These are phyloP conservation scores for Lactarius indigo DNA, from an alignment of 768 basidiomycete species.

Conservation along the genomic window DNA sequence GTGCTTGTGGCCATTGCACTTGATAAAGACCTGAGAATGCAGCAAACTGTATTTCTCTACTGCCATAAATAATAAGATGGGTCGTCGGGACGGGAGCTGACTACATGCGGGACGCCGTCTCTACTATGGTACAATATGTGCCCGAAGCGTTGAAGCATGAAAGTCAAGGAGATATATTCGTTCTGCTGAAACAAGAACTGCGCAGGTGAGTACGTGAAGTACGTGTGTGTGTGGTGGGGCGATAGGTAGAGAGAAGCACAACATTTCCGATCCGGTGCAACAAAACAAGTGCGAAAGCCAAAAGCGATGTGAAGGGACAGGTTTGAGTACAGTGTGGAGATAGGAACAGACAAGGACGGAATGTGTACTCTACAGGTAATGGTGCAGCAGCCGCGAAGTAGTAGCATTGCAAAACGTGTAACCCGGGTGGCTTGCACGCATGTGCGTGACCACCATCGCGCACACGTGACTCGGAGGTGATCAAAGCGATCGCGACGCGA, in stretches of 20 bases:
- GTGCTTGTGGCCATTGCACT: no score
- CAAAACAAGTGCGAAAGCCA: constrained; percentile 25
- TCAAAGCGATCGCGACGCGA: constrained; percentile 17
- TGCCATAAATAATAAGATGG: neutral
- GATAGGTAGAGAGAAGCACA: constrained; percentile 4
- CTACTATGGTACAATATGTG: neutral
- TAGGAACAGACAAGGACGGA: neutral
- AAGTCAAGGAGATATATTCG: constrained; percentile 6
- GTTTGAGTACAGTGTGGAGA: constrained; percentile 4
- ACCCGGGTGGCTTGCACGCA: neutral
- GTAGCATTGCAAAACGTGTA: neutral
- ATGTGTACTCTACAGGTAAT: neutral
- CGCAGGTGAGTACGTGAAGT: constrained; percentile 4
- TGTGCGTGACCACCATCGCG: neutral
- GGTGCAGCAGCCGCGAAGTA: neutral
- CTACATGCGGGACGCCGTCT: constrained; percentile 8
- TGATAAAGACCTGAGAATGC: neutral
- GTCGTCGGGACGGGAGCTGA: neutral
- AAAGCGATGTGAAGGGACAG: constrained; percentile 11
- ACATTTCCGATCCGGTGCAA: constrained; percentile 14
- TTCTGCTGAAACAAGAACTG: neutral
- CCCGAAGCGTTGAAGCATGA: neutral
- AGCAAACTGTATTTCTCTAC: neutral
- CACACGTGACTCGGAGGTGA: constrained; percentile 19
- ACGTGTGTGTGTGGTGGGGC: neutral